Evolutionary conservation across 2,329 filamentous ascomycete species (phyloP).

Genomic region (Alternaria arbusti): DNA sequence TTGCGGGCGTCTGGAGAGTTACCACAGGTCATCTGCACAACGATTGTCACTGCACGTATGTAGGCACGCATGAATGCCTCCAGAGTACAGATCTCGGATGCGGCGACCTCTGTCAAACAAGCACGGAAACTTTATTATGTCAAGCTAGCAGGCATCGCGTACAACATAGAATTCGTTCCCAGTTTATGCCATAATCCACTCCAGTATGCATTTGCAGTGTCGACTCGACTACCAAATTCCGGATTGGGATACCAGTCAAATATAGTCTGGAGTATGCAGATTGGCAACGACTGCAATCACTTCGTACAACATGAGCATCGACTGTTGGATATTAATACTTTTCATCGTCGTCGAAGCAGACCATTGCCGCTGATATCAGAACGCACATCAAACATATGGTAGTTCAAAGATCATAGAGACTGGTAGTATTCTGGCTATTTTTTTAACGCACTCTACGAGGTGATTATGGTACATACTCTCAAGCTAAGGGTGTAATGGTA

Average conservation of each 20-base stretch:
- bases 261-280: not conserved
- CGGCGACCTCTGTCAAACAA: not conserved
- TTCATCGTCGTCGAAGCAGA: not conserved
- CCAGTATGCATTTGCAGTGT: not conserved
- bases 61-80: not conserved
- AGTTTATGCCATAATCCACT: not conserved
- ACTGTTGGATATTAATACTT: not conserved
- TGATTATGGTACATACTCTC: not conserved
- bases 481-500: not conserved
- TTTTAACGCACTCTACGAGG: not conserved
- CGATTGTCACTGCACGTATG: not conserved
- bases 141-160: not conserved
- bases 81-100: not conserved
- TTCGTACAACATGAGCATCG: not conserved
- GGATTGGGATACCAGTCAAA: not conserved
- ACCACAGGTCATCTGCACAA: not conserved
- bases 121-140: not conserved
- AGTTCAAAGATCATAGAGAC: not conserved
- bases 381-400: not conserved
- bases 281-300: not conserved
- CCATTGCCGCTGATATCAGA: no score
- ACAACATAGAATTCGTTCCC: not conserved
- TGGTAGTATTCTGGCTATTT: not conserved
- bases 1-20: not conserved
- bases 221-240: not conserved